Evolutionary conservation across 1,284 basidiomycete species (phyloP).

Genomic region (Cryptococcus floricola): DNA sequence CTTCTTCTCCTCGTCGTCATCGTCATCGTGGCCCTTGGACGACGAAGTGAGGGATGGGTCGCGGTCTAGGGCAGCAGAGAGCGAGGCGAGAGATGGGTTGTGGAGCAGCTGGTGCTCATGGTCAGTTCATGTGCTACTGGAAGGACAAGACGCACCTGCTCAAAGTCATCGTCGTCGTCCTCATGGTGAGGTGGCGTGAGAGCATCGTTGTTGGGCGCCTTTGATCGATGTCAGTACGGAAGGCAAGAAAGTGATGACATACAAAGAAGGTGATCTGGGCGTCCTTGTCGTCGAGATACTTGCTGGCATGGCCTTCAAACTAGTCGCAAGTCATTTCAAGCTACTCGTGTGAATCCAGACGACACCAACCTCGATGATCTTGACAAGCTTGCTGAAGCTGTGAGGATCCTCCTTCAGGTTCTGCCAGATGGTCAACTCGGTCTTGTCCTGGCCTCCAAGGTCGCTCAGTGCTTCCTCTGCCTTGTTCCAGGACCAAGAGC

Average conservation of each 20-base stretch:
- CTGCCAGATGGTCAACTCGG: conserved; percentile 41
- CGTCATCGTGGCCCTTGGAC: conserved; percentile 8
- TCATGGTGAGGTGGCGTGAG: conserved; percentile 37
- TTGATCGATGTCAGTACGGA: not conserved
- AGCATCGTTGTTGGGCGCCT: conserved; percentile 48
- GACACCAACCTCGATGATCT: conserved; percentile 43
- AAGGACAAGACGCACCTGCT: not conserved
- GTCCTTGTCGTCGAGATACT: conserved; percentile 43
- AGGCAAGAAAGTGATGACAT: conserved; percentile 6
- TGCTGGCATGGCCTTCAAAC: conserved; percentile 38
- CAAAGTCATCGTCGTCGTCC: conserved; percentile 35
- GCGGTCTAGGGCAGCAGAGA: conserved; percentile 28
- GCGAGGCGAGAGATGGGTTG: conserved; percentile 30
- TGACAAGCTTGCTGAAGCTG: conserved; percentile 45
- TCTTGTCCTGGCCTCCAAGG: conserved; percentile 13
- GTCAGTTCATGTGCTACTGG: conserved; percentile 1
- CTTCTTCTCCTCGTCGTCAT: conserved; percentile 52
- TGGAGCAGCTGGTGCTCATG: conserved; percentile 17
- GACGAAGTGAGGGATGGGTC: conserved; percentile 21
- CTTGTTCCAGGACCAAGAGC: conserved; percentile 28
- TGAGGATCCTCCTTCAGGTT: conserved; percentile 41
- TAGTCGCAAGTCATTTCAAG: not conserved
- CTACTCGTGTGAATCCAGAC: not conserved
- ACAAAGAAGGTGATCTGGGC: conserved; percentile 49
- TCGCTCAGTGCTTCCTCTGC: conserved; percentile 31